Conservation (phyloP, 768 basidiomycete species). For the Auricularia auricula-judae region DNA sequence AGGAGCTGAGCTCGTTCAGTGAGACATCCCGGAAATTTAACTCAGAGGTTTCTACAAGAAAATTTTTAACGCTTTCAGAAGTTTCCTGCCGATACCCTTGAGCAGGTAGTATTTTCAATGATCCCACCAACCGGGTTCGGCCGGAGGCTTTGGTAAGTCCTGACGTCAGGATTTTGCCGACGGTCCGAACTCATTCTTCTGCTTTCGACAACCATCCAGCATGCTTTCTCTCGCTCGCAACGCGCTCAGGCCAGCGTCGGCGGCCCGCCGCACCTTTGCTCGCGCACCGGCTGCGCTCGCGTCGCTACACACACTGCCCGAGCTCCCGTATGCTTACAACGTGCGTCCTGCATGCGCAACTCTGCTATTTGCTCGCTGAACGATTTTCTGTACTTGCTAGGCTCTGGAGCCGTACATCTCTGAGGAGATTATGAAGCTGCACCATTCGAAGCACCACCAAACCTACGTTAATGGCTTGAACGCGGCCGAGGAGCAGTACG, state of each 20-base stretch:
- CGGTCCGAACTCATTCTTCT: neutral
- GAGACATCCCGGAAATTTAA: too few species aligned
- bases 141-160: neutral
- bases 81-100: too few species aligned
- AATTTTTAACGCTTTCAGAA: too few species aligned
- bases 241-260: slow-evolving; percentile 30
- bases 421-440: slow-evolving; percentile 85
- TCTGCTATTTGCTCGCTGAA: neutral
- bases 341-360: slow-evolving; percentile 25
- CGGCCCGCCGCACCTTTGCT: slow-evolving; percentile 31
- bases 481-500: slow-evolving; percentile 78
- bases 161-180: neutral
- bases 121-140: neutral
- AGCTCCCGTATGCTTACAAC: slow-evolving; percentile 71
- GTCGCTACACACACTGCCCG: slow-evolving; percentile 61
- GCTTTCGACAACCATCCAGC: slow-evolving; percentile 7
- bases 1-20: too few species aligned
- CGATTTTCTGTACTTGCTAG: slow-evolving; percentile 18
- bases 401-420: slow-evolving; percentile 91
- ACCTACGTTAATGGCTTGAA: slow-evolving; percentile 93
- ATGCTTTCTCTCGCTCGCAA: slow-evolving; percentile 43
- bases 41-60: too few species aligned
- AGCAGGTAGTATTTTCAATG: neutral
- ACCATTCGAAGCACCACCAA: slow-evolving; percentile 74
- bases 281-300: slow-evolving; percentile 25